Conservation (phyloP, 140 eudicot species). For the Cichorium intybus region DNA sequence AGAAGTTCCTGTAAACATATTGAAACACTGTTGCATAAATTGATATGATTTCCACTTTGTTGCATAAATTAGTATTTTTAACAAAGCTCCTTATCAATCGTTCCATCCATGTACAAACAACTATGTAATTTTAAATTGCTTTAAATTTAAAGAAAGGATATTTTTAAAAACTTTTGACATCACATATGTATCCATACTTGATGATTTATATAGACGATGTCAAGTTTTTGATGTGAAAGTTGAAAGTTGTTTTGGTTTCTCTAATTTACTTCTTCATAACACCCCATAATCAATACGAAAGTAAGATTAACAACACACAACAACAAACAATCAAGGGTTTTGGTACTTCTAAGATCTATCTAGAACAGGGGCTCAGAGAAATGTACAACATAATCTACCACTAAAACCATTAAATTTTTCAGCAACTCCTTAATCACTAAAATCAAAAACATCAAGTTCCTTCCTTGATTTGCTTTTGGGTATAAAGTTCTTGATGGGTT, state of each 20-base stretch:
- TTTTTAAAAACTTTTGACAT: too few species aligned
- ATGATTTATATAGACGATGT: too few species aligned
- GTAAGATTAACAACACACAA: not conserved
- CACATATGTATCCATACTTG: too few species aligned
- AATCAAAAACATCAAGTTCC: slow-evolving; percentile 37
- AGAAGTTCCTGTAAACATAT: too few species aligned
- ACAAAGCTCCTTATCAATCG: too few species aligned
- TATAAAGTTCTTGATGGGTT: slow-evolving; percentile 27
- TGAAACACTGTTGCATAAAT: too few species aligned
- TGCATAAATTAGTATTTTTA: too few species aligned
- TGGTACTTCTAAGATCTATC: not conserved
- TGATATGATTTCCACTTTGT: too few species aligned
- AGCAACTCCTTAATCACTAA: slow-evolving; percentile 20
- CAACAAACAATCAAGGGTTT: slow-evolving; percentile 17
- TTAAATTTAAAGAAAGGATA: too few species aligned
- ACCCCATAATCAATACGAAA: not conserved
- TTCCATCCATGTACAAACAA: too few species aligned
- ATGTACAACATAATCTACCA: slow-evolving; percentile 6
- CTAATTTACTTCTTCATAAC: not conserved
- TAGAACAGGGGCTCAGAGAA: slow-evolving; percentile 2
- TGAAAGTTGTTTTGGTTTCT: not conserved
- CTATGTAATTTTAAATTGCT: too few species aligned
- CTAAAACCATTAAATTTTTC: not conserved
- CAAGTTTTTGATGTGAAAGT: too few species aligned
- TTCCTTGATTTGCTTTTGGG: slow-evolving; percentile 46